These are phyloP conservation scores for Rhazya stricta DNA, from an alignment of 257 asterid genomes.

Conservation along the genomic window DNA sequence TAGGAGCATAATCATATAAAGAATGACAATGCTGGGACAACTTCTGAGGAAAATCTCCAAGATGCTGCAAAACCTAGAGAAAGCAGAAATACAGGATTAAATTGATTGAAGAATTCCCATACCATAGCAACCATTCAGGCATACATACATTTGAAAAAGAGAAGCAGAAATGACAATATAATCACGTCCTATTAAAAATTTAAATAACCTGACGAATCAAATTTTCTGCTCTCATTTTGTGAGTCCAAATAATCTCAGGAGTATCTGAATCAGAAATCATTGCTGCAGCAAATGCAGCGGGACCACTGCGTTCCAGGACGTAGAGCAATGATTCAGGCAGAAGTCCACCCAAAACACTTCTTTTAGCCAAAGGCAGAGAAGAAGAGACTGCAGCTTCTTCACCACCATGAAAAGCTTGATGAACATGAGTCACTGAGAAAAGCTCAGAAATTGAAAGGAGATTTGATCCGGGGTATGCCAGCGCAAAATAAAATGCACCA, in stretches of 20 bases:
- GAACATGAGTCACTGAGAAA: conserved; percentile 84
- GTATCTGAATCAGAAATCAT: conserved; percentile 99
- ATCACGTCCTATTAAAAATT: conserved; percentile 12
- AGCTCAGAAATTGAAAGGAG: conserved; percentile 88
- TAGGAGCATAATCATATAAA: conserved; percentile 94
- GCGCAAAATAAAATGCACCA: conserved; percentile 92
- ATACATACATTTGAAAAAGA: background rate
- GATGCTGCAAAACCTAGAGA: conserved; percentile 92
- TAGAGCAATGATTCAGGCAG: conserved; percentile 96
- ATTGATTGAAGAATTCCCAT: background rate
- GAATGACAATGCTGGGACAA: conserved; percentile 93
- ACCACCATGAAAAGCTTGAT: conserved; percentile 99
- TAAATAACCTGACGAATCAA: conserved; percentile 75
- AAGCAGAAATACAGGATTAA: conserved; percentile 17
- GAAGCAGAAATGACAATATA: background rate
- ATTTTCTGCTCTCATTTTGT: conserved; percentile 97
- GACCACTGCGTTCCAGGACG: conserved; percentile 95
- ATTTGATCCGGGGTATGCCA: conserved; percentile 98
- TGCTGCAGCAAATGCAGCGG: conserved; percentile 93
- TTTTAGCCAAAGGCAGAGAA: conserved; percentile 92
- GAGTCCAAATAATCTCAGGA: conserved; percentile 99
- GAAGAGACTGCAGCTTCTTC: conserved; percentile 98
- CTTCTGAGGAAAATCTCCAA: conserved; percentile 95
- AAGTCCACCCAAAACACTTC: conserved; percentile 97
- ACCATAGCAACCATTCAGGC: background rate